These are phyloP conservation scores for Mycena epipterygia DNA, from an alignment of 768 basidiomycete genomes.

Conservation along the genomic window DNA sequence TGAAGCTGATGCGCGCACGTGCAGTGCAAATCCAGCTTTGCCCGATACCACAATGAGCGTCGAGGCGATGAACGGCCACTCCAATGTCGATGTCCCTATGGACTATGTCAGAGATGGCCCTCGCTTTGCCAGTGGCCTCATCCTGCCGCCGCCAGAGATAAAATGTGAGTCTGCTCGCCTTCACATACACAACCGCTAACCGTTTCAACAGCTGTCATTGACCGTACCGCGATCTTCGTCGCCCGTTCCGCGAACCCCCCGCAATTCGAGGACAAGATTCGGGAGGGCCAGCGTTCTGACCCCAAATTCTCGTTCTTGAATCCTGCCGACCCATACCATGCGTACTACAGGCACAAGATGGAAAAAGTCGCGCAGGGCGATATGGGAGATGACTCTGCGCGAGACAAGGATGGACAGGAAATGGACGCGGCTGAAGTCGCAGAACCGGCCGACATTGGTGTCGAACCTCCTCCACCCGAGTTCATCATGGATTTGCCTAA, in stretches of 20 bases:
- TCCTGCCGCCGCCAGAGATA: constrained; percentile 96
- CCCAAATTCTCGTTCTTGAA: constrained; percentile 99
- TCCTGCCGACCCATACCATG: constrained; percentile 97
- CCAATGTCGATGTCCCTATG: constrained; percentile 54
- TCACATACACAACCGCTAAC: constrained; percentile 39
- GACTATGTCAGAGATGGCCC: constrained; percentile 46
- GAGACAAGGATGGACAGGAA: constrained; percentile 60
- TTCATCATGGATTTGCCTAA: constrained; percentile 91
- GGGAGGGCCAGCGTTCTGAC: constrained; percentile 95
- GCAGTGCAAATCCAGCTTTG: constrained; percentile 33
- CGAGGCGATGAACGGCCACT: constrained; percentile 52
- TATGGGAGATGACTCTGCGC: constrained; percentile 68
- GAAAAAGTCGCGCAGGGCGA: constrained; percentile 86
- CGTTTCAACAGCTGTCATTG: constrained; percentile 81
- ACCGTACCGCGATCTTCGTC: constrained; percentile 92
- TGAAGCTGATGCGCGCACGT: constrained; percentile 38
- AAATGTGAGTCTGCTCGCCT: constrained; percentile 74
- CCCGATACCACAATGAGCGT: constrained; percentile 61
- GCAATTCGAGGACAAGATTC: constrained; percentile 96
- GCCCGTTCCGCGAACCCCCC: constrained; percentile 95
- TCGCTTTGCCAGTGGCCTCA: constrained; percentile 87
- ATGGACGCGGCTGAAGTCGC: constrained; percentile 48
- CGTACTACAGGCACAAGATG: constrained; percentile 95
- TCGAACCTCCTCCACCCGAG: constrained; percentile 84
- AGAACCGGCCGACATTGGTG: constrained; percentile 72